These are phyloP conservation scores for Penicillium freii DNA, from an alignment of 2,329 filamentous ascomycete species.

Conservation along the genomic window DNA sequence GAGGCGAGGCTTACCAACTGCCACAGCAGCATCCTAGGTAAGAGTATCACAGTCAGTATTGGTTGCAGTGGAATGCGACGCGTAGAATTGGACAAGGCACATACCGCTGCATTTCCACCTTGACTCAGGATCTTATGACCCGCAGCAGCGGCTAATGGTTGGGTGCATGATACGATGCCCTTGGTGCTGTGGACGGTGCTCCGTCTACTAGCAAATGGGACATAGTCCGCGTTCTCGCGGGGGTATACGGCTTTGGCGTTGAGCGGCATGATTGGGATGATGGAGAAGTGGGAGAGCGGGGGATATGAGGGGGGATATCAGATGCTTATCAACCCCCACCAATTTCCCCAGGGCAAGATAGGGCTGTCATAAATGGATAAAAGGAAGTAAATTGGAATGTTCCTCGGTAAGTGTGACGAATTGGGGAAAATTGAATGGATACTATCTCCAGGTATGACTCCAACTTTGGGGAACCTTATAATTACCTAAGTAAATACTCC, in stretches of 20 bases:
- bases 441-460: not conserved
- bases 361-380: not conserved
- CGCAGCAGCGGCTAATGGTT: conserved; percentile 84
- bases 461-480: not conserved
- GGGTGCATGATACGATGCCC: conserved; percentile 85
- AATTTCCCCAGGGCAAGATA: not conserved
- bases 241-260: conserved; percentile 52
- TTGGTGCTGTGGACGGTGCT: conserved; percentile 92
- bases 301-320: not conserved
- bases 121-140: conserved; percentile 80
- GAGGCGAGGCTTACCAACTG: conserved; percentile 62
- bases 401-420: not conserved
- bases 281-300: not conserved
- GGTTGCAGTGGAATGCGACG: not conserved
- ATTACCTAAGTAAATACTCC: not conserved
- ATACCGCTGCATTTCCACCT: conserved; percentile 89
- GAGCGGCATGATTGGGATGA: conserved; percentile 45
- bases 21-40: conserved; percentile 84
- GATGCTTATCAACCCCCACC: conserved; percentile 2
- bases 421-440: conserved; percentile 10
- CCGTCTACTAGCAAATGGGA: conserved; percentile 63
- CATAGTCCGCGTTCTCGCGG: conserved; percentile 45
- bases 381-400: not conserved
- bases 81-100: conserved; percentile 36
- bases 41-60: not conserved